Evolutionary conservation across 805 yeast species (phyloP), one percentile per base, ranked within the genome.

Genomic region (Kodamaea kakaduensis): DNA sequence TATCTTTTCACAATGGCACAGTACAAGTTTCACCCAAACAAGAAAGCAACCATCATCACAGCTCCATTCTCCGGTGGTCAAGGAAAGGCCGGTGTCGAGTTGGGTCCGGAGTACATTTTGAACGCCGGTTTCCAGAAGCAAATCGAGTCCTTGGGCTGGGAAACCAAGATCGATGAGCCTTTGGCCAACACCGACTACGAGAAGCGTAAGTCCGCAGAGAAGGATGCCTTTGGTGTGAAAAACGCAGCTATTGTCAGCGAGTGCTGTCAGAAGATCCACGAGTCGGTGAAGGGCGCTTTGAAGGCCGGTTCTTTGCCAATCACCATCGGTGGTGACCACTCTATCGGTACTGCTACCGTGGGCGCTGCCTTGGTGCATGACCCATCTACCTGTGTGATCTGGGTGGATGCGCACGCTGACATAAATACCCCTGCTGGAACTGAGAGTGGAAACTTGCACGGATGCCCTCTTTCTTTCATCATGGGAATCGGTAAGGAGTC

Each of bases 381-480:
- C 56, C 96, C 96, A 13, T 87, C 89, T 48, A 87, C 95, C 17
- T 88, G 95, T 51, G 69, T 90, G 25, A 57, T 90, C 43, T 90
- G 98, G 98, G 82, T 90, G 49, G 98, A 90, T 62, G 98, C 98
- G 0, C 98, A 90, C 59, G 96, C 97, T 13, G 98, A 90, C 59
- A 82, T 93, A 56, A 93, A 93, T 68, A 83, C 97, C 1, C 85
- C 96, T 8, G 68, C 70, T 22, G 77, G 87, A 6, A 80, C 97
- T 2, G 82, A 74, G 18, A 78, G 90, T 6, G 97, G 97, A 26
- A 93, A 90, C 59, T 69, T 90, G 49, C 98, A 90, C 59, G 98
- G 98, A 5, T 89, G 97, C 58, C 98, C 98, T 2, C 87, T 90
- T 22, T 77, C 96, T 3, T 93, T 93, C 56, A 67, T 90, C 38